phyloP scores from a whole-genome alignment of 352 stramenopile genomes.

The Hyaloperonospora brassicae region DNA sequence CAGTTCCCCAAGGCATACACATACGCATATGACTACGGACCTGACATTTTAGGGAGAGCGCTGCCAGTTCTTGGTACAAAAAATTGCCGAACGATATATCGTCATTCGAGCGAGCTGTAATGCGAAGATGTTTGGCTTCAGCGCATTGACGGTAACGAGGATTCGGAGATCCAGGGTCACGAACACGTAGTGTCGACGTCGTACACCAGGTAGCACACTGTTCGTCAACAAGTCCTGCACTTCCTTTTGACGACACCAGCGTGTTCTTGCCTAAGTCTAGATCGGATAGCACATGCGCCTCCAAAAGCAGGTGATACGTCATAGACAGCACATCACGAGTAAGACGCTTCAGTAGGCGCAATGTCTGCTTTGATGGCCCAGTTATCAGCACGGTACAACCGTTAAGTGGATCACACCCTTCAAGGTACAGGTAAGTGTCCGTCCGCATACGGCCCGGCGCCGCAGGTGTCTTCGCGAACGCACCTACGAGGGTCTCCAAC shows the following conservation, averaged over 20 bases:
- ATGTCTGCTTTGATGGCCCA: slow-evolving; percentile 75
- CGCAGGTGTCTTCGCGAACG: slow-evolving; percentile 22
- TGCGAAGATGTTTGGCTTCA: slow-evolving; percentile 57
- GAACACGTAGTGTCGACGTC: slow-evolving; percentile 58
- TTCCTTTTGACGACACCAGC: slow-evolving; percentile 16
- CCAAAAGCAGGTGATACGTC: slow-evolving; percentile 94
- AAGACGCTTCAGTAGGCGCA: slow-evolving; percentile 91
- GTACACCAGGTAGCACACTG: slow-evolving; percentile 59
- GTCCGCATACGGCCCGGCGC: slow-evolving; percentile 32
- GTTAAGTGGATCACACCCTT: slow-evolving; percentile 91
- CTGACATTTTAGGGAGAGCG: slow-evolving; percentile 66
- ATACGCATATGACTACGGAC: slow-evolving; percentile 23
- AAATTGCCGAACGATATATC: slow-evolving; percentile 82
- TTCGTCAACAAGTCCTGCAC: slow-evolving; percentile 16
- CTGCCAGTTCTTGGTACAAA: slow-evolving; percentile 60
- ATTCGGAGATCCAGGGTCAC: slow-evolving; percentile 35
- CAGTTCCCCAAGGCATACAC: background rate
- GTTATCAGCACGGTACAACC: slow-evolving; percentile 92
- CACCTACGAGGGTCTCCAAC: slow-evolving; percentile 21
- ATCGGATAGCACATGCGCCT: slow-evolving; percentile 91
- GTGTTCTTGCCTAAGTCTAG: slow-evolving; percentile 50
- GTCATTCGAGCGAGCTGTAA: slow-evolving; percentile 49
- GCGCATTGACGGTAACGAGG: slow-evolving; percentile 66
- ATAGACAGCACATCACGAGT: slow-evolving; percentile 87
- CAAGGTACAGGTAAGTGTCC: slow-evolving; percentile 91